Conservation (phyloP, 202 grass and related monocot genomes). For the Hordeum pubiflorum region DNA sequence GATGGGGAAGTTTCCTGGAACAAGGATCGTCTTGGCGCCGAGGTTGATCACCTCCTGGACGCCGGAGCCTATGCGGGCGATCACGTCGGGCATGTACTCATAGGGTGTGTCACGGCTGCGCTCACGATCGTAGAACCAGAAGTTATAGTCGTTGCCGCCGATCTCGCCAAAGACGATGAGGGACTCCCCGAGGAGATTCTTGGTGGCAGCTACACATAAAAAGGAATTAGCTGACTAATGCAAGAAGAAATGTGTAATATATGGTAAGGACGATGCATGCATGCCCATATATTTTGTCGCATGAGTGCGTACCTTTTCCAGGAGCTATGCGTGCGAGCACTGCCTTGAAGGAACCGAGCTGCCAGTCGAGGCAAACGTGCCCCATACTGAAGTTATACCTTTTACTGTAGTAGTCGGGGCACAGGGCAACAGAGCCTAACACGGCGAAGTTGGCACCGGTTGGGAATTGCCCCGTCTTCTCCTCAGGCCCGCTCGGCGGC, state of each 20-base stretch:
- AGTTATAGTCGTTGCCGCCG: constrained; percentile 54
- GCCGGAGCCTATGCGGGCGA: constrained; percentile 21
- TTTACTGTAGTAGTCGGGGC: constrained; percentile 20
- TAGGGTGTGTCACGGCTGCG: neutral
- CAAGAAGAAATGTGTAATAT: neutral
- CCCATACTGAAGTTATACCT: neutral
- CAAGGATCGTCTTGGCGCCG: constrained; percentile 37
- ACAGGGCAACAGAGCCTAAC: constrained; percentile 8
- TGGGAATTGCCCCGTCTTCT: neutral
- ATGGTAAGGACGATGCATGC: too few species aligned
- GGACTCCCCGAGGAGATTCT: constrained; percentile 20
- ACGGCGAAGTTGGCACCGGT: constrained; percentile 50
- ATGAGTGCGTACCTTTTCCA: neutral
- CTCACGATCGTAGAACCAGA: neutral
- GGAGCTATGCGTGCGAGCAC: constrained; percentile 33
- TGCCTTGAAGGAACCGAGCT: constrained; percentile 42
- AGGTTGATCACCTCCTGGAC: constrained; percentile 30
- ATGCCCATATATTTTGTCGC: too few species aligned
- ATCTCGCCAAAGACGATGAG: constrained; percentile 53
- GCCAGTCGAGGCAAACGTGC: constrained; percentile 5
- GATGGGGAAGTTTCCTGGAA: constrained; percentile 52
- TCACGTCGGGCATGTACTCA: constrained; percentile 21
- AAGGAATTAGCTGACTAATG: too few species aligned
- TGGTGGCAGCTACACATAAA: neutral
- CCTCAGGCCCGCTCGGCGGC: constrained; percentile 24